phyloP scores from a whole-genome alignment of 1,284 basidiomycete genomes.

The Malassezia furfur region DNA sequence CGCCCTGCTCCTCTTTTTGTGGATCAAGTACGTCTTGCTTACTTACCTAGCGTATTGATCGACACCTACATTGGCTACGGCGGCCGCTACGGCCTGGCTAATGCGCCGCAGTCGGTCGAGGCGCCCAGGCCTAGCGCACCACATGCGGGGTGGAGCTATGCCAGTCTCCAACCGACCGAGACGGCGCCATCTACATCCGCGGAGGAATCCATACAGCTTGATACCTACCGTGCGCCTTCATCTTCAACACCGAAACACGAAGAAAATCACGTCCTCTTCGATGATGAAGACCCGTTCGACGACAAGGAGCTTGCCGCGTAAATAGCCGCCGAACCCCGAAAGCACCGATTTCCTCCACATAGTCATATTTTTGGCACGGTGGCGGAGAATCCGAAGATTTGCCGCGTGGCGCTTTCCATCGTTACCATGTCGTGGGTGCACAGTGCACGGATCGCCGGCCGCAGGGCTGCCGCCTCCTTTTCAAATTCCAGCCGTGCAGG shows the following conservation, averaged over 20 bases:
- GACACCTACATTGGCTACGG: constrained; percentile 39
- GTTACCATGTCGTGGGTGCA: background rate
- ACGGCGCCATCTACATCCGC: background rate
- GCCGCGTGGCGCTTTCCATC: background rate
- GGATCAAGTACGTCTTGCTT: constrained; percentile 21
- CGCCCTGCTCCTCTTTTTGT: constrained; percentile 36
- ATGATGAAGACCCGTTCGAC: constrained; percentile 14
- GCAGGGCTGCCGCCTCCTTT: no score
- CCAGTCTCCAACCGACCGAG: background rate
- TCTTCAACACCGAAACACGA: background rate
- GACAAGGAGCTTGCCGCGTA: background rate
- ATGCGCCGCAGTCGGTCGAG: background rate
- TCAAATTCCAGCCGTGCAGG: no score
- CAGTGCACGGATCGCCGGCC: background rate
- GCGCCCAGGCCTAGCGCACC: background rate
- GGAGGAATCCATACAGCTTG: background rate
- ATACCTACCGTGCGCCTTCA: background rate
- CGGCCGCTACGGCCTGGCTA: constrained; percentile 24
- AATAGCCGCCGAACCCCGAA: no score
- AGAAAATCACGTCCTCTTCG: constrained; percentile 12
- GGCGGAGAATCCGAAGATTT: background rate
- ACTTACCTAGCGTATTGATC: constrained; percentile 25
- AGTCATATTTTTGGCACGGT: background rate
- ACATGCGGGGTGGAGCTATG: background rate
- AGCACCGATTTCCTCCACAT: no score